These are phyloP conservation scores for Alnus rubra DNA, from an alignment of 306 rosid species.

Conservation along the genomic window DNA sequence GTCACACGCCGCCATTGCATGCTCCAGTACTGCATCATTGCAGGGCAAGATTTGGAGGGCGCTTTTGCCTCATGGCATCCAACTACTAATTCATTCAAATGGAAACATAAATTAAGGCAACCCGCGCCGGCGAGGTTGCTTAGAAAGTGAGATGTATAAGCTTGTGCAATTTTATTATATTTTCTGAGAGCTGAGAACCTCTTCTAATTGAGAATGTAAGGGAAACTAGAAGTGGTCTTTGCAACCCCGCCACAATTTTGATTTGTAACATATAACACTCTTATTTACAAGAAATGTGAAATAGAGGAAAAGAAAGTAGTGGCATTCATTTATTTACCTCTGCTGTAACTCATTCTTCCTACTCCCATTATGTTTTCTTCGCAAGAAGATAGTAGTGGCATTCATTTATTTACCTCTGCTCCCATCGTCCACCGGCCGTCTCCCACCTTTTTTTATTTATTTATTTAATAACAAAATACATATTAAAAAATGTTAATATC, in stretches of 20 bases:
- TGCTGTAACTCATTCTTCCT: slow-evolving; percentile 20
- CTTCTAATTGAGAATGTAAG: slow-evolving; percentile 64
- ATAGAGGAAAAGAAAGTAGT: slow-evolving; percentile 48
- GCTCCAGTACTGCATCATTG: too few relatives aligned
- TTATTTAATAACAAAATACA: too few relatives aligned
- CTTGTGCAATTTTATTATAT: slow-evolving; percentile 52
- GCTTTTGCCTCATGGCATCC: slow-evolving; percentile 24
- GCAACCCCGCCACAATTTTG: slow-evolving; percentile 87
- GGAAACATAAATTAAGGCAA: slow-evolving; percentile 36
- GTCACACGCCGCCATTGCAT: slow-evolving; percentile 11
- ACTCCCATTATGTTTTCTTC: not conserved
- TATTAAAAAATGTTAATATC: too few relatives aligned
- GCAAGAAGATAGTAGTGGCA: too few relatives aligned
- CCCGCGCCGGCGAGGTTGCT: slow-evolving; percentile 30
- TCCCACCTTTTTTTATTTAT: too few relatives aligned
- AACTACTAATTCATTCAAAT: slow-evolving; percentile 39
- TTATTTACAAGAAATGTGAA: slow-evolving; percentile 65
- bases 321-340: slow-evolving; percentile 48
- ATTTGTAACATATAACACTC: slow-evolving; percentile 85
- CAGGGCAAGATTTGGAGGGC: slow-evolving; percentile 32
- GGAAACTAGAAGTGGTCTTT: slow-evolving; percentile 69
- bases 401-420: too few relatives aligned
- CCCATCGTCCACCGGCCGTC: too few relatives aligned
- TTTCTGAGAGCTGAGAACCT: slow-evolving; percentile 48
- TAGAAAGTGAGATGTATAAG: slow-evolving; percentile 38